Evolutionary conservation across 1,139 yeast genomes (phyloP), one percentile per base, ranked within the genome.

Genomic region (Scheffersomyces insectosa): DNA sequence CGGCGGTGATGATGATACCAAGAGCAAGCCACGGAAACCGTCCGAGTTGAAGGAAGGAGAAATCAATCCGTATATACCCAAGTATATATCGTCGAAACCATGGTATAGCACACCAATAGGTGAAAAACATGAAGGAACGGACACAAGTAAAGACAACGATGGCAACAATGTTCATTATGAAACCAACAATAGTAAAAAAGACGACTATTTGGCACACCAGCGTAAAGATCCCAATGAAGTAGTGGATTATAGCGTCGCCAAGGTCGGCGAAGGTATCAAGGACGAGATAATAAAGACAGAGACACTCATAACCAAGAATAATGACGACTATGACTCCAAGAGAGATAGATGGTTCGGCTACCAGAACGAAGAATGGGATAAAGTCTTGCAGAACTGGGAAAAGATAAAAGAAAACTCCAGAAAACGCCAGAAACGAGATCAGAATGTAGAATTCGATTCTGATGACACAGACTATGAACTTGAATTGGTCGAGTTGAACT

Each of bases 321-420:
- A 53, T 42, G 75, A 75, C 4, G 78, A 72, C 40, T 82, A 79
- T 63, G 95, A 86, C 51, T 75, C 82, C 13, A 85, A 85, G 50
- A 66, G 95, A 44, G 95, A 88, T 60, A 68, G 88, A 40, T 88
- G 93, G 89, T 84, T 80, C 56, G 95, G 95, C 0, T 84, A 79
- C 56, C 84, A 83, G 45, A 69, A 75, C 1, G 68, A 70, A 4
- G 86, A 85, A 41, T 86, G 86, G 70, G 72, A 71, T 38, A 60
- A 65, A n/a, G 75, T 78, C 16, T 60, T 82, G 6, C 64, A 65
- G 34, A 65, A 68, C 41, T 75, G 81, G 77, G 72, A 77, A 37
- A 54, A 56, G 16, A 62, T 66, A 32, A 69, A 77, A 39, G 59
- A 48, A 28, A 47, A 52, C 27, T 45, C 45, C 5, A 33, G 55